Conservation (phyloP, 2,329 filamentous ascomycete species). For the Fusarium redolens region DNA sequence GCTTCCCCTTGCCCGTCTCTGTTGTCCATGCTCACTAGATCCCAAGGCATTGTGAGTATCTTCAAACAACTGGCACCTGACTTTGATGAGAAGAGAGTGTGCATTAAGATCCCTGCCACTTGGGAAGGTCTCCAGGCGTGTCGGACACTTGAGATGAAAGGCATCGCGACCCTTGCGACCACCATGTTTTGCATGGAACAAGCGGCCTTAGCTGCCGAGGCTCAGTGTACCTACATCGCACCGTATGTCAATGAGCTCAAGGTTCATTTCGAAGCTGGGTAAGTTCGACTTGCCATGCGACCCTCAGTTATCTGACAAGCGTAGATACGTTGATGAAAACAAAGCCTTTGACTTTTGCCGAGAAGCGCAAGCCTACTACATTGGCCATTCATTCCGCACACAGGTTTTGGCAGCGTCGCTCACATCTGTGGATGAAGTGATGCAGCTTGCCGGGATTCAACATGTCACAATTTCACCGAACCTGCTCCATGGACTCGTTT, state of each 20-base stretch:
- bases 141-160: conserved; percentile 60
- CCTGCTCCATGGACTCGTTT: conserved; percentile 60
- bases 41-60: conserved; percentile 58
- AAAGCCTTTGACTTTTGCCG: conserved; percentile 64
- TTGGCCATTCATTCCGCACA: conserved; percentile 54
- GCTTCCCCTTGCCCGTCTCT: neutral
- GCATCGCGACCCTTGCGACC: conserved; percentile 70
- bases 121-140: conserved; percentile 74
- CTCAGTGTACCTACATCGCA: conserved; percentile 70
- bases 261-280: conserved; percentile 68
- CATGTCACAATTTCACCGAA: conserved; percentile 69
- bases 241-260: conserved; percentile 75
- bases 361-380: conserved; percentile 64
- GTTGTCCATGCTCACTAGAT: neutral
- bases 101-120: conserved; percentile 72
- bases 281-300: conserved; percentile 24
- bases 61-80: conserved; percentile 38
- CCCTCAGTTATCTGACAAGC: neutral
- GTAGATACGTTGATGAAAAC: conserved; percentile 60
- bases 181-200: conserved; percentile 72
- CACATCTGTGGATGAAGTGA: conserved; percentile 68
- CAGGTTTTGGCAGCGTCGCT: conserved; percentile 68
- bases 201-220: conserved; percentile 67
- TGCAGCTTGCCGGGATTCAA: conserved; percentile 66
- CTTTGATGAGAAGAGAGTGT: conserved; percentile 61